Conservation (phyloP, 371 early-diverging fungal genomes). For the Massospora cicadina region DNA sequence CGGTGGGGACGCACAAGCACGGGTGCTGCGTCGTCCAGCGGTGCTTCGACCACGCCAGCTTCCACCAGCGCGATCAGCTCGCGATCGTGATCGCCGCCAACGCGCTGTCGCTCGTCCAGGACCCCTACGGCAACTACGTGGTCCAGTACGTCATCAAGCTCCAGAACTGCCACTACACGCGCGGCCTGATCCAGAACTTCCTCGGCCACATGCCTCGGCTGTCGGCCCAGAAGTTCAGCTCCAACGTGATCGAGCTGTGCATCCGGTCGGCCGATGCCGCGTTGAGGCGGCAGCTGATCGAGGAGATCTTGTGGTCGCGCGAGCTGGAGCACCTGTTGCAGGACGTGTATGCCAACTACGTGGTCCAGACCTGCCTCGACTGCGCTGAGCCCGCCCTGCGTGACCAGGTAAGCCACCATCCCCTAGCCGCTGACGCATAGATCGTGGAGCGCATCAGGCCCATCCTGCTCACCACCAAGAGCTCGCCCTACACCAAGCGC, state of each 20-base stretch:
- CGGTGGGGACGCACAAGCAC: constrained; percentile 87
- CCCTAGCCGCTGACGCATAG: constrained; percentile 9
- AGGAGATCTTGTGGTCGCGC: constrained; percentile 44
- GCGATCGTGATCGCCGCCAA: constrained; percentile 55
- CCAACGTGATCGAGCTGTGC: constrained; percentile 88
- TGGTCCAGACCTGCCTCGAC: constrained; percentile 78
- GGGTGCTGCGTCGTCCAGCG: constrained; percentile 96
- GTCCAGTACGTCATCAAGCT: constrained; percentile 91
- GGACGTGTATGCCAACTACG: constrained; percentile 83
- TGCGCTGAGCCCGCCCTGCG: constrained; percentile 65
- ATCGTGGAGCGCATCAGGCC: constrained; percentile 4
- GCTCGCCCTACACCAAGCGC: constrained; percentile 3
- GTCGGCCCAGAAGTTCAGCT: constrained; percentile 80
- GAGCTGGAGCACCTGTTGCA: constrained; percentile 54
- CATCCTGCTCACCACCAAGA: not conserved
- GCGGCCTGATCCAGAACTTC: constrained; percentile 53
- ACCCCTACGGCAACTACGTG: constrained; percentile 97
- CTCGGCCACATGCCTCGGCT: constrained; percentile 52
- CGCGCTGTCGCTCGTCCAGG: constrained; percentile 66
- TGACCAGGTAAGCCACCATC: constrained; percentile 22
- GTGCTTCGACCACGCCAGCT: constrained; percentile 75
- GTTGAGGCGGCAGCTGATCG: constrained; percentile 45
- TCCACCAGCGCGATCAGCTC: constrained; percentile 51
- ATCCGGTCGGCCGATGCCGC: constrained; percentile 57
- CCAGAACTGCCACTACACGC: constrained; percentile 37